phyloP scores from a whole-genome alignment of 73 alveolate genomes.

The Paramecium sexaurelia region DNA sequence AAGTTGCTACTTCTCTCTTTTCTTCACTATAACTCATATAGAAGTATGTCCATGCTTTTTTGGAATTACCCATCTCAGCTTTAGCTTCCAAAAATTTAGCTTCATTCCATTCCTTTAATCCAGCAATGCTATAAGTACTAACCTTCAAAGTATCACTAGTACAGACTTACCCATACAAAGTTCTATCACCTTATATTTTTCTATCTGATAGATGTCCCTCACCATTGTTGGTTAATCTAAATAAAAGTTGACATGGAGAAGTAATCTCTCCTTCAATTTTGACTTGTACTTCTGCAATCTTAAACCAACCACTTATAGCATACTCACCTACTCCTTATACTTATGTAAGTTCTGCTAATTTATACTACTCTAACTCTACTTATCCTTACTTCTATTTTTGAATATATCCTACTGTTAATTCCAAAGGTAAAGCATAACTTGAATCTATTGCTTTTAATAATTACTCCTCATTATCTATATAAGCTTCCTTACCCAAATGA shows the following conservation, averaged over 20 bases:
- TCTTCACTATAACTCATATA: conserved; percentile 49
- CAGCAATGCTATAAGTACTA: conserved; percentile 6
- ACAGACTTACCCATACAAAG: conserved; percentile 6
- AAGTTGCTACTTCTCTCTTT: not conserved
- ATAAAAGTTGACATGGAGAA: conserved; percentile 17
- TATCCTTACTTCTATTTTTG: not conserved
- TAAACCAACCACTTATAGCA: conserved; percentile 53
- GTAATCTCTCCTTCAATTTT: not conserved
- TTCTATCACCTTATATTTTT: conserved; percentile 50
- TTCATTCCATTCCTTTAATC: conserved; percentile 54
- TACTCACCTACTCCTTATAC: conserved; percentile 17
- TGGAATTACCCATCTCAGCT: conserved; percentile 1
- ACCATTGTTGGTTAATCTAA: conserved; percentile 38
- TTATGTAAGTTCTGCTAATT: not conserved
- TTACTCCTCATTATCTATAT: not conserved
- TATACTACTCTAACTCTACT: not conserved
- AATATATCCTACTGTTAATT: not conserved
- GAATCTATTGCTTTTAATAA: not conserved
- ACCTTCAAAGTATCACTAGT: not conserved
- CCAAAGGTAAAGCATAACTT: conserved; percentile 5
- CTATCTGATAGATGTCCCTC: not conserved
- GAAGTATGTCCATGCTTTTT: conserved; percentile 32
- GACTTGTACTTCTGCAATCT: not conserved
- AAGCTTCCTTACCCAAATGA: not conserved
- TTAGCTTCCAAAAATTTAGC: conserved; percentile 40